phyloP scores from a whole-genome alignment of 129 eudicot genomes.

The Mikania micrantha region DNA sequence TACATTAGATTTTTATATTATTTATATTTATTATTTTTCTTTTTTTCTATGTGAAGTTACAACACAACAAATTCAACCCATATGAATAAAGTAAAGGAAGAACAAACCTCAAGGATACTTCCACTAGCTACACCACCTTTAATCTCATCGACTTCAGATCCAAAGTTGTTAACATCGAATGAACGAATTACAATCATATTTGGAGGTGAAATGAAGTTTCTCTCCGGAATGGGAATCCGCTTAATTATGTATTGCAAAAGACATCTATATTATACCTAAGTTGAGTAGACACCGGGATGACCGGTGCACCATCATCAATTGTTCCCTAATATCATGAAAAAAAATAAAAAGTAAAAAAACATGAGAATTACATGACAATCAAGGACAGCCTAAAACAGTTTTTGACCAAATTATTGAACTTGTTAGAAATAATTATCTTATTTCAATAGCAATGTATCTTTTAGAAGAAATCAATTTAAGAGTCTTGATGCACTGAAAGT shows the following conservation, averaged over 20 bases:
- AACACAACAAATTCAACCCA: no score
- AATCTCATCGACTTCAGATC: constrained; percentile 89
- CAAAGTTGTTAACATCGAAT: constrained; percentile 95
- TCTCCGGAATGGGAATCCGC: constrained; percentile 84
- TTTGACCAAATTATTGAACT: not conserved
- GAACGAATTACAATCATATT: constrained; percentile 98
- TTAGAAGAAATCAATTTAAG: not conserved
- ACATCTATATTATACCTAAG: constrained; percentile 92
- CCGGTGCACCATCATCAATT: constrained; percentile 92
- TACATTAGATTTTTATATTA: no score
- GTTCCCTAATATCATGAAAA: constrained; percentile 58
- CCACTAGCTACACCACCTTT: constrained; percentile 99
- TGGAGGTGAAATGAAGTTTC: constrained; percentile 90
- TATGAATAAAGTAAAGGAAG: not conserved
- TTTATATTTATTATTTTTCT: not conserved
- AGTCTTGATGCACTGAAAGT: not conserved
- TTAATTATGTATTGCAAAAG: constrained; percentile 80
- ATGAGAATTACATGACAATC: not conserved
- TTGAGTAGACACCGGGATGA: constrained; percentile 93
- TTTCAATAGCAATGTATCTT: not conserved
- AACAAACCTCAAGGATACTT: constrained; percentile 80
- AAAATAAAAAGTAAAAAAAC: not conserved
- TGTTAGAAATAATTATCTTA: not conserved
- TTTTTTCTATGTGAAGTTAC: not conserved
- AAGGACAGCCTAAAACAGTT: not conserved